A percentile compares a stretch with the other conserved stretches of the same genome.
These are phyloP conservation scores for Malassezia obtusa DNA, from an alignment of 1,284 basidiomycete genomes.

Conservation along the genomic window DNA sequence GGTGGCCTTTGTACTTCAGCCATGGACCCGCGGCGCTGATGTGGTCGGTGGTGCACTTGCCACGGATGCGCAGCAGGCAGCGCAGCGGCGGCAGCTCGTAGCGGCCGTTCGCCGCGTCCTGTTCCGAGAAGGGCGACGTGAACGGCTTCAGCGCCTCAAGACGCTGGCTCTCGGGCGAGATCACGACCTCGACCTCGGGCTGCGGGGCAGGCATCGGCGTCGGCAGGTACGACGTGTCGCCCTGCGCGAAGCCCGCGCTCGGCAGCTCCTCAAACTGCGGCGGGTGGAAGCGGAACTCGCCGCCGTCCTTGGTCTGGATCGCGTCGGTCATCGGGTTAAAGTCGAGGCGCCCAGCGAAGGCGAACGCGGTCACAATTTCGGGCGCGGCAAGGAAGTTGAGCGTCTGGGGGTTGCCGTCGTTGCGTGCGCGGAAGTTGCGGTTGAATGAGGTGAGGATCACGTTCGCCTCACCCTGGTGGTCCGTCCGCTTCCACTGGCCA, in stretches of 20 bases:
- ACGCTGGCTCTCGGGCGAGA: conserved; percentile 53
- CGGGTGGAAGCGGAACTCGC: conserved; percentile 71
- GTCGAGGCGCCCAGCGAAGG: conserved; percentile 84
- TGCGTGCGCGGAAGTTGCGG: conserved; percentile 92
- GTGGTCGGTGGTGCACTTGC: conserved; percentile 91
- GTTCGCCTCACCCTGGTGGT: conserved; percentile 82
- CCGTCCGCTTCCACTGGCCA: conserved; percentile 94
- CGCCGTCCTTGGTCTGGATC: conserved; percentile 64
- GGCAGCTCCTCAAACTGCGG: conserved; percentile 80
- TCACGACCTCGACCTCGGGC: conserved; percentile 66
- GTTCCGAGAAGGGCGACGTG: conserved; percentile 59
- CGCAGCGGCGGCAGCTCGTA: conserved; percentile 62
- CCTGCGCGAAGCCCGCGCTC: conserved; percentile 67
- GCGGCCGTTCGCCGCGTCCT: conserved; percentile 45
- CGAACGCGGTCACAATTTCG: conserved; percentile 82
- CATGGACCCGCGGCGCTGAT: conserved; percentile 54
- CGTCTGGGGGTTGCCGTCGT: conserved; percentile 87
- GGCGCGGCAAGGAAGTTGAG: conserved; percentile 99
- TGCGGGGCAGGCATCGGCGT: conserved; percentile 58
- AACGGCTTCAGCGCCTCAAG: conserved; percentile 84
- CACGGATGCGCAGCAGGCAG: conserved; percentile 79
- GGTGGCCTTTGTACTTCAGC: conserved; percentile 90
- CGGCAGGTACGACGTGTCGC: conserved; percentile 70
- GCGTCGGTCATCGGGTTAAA: conserved; percentile 88
- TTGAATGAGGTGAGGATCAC: conserved; percentile 97